Evolutionary conservation across 1,284 basidiomycete species (phyloP).

Genomic region (Sporisorium sorghi): DNA sequence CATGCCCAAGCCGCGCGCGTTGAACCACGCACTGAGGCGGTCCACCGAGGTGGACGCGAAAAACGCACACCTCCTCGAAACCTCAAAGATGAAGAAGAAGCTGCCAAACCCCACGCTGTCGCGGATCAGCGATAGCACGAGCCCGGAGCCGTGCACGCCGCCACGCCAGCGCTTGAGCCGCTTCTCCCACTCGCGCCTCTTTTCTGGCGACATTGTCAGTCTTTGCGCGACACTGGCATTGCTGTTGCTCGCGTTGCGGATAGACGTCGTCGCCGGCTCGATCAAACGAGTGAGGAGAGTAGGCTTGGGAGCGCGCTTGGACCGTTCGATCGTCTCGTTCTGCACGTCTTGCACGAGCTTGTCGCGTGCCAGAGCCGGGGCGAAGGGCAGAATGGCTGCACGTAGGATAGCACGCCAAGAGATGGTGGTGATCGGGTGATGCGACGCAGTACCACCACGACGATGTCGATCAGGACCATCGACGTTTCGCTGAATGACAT

Average conservation of each 20-base stretch:
- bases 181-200: conserved; percentile 62
- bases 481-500: conserved; percentile 64
- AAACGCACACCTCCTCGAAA: conserved; percentile 65
- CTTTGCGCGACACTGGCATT: conserved; percentile 16
- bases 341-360: conserved; percentile 54
- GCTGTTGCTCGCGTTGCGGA: conserved; percentile 7
- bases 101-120: conserved; percentile 68
- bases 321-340: conserved; percentile 42
- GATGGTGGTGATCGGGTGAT: conserved; percentile 28
- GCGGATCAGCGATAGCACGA: conserved; percentile 67
- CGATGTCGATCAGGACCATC: conserved; percentile 16
- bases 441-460: background rate
- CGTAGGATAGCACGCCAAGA: conserved; percentile 64
- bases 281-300: conserved; percentile 25
- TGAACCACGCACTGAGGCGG: conserved; percentile 52
- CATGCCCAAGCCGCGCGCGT: conserved; percentile 41
- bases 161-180: conserved; percentile 58
- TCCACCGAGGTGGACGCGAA: conserved; percentile 64
- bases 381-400: conserved; percentile 67
- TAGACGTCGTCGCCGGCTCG: conserved; percentile 30
- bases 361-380: conserved; percentile 44
- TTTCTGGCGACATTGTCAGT: conserved; percentile 42
- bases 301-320: conserved; percentile 26
- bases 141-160: conserved; percentile 64
- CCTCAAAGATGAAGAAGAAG: conserved; percentile 70